Percentiles rank a stretch among this genome's conserved stretches.
phyloP scores from a whole-genome alignment of 495 filamentous ascomycete species.

The Neurospora discreta region DNA sequence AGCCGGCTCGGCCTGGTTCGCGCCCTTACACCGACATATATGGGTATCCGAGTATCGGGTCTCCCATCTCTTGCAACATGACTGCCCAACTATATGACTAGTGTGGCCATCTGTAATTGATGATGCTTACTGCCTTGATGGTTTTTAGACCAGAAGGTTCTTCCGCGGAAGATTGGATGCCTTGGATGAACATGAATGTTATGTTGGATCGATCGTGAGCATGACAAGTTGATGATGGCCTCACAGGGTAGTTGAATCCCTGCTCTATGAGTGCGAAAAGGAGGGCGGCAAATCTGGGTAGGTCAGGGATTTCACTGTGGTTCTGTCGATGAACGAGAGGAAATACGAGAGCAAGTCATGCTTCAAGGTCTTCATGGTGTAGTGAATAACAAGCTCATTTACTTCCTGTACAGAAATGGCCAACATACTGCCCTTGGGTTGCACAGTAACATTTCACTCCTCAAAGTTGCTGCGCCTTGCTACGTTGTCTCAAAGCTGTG shows the following conservation, averaged over 20 bases:
- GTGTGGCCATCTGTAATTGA: neutral
- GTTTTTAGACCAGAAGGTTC: neutral
- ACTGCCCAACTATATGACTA: neutral
- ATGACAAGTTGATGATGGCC: neutral
- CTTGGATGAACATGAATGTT: neutral
- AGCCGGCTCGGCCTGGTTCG: neutral
- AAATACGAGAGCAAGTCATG: neutral
- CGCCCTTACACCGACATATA: neutral
- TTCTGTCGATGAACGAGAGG: neutral
- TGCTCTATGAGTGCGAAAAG: neutral
- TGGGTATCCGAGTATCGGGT: neutral
- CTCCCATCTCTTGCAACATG: neutral
- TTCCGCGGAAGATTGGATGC: neutral
- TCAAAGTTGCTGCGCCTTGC: neutral
- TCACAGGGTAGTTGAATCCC: neutral
- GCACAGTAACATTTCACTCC: neutral
- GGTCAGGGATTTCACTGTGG: neutral
- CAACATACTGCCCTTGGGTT: neutral
- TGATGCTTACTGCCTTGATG: neutral
- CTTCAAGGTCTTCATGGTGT: neutral
- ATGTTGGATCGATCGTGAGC: neutral
- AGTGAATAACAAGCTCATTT: neutral
- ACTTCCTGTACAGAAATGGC: neutral
- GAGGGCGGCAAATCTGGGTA: neutral
- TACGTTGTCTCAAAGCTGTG: neutral